A percentile compares a stretch with the other conserved stretches of the same genome.
Evolutionary conservation across 2,329 filamentous ascomycete genomes (phyloP).

Genomic region (Clarireedia homoeocarpa): DNA sequence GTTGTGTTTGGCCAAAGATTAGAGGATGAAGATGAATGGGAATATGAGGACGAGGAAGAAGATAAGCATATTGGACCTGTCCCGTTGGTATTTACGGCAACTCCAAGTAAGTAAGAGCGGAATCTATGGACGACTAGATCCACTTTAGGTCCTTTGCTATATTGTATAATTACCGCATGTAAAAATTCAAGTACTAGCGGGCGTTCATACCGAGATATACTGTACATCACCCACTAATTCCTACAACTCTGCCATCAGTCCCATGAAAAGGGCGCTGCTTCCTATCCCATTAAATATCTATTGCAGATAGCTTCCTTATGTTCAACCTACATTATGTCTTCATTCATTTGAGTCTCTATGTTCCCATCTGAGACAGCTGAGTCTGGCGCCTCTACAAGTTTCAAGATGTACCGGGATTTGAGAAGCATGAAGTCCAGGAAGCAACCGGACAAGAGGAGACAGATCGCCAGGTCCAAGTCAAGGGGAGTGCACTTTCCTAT

Average conservation of each 20-base stretch:
- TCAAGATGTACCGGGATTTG: too few species aligned
- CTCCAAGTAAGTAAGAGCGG: neutral
- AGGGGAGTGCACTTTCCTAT: too few species aligned
- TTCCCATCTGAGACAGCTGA: too few species aligned
- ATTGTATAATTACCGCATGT: neutral
- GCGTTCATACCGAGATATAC: neutral
- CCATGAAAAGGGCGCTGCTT: too few species aligned
- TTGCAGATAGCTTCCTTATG: too few species aligned
- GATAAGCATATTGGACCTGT: neutral
- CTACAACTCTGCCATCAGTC: neutral
- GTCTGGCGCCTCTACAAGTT: too few species aligned
- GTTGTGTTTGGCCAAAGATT: conserved; percentile 53
- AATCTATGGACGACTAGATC: neutral
- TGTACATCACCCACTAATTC: neutral
- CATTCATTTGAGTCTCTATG: too few species aligned
- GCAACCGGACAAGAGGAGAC: too few species aligned
- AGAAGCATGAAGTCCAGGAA: too few species aligned
- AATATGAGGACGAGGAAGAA: conserved; percentile 34
- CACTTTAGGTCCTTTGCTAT: neutral
- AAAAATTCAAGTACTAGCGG: neutral
- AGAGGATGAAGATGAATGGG: conserved; percentile 46
- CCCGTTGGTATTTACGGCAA: neutral
- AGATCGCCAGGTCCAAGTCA: too few species aligned
- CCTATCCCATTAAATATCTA: too few species aligned
- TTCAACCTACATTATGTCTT: too few species aligned